phyloP scores from a whole-genome alignment of 108 stramenopile species.

The Skeletonema potamos region DNA sequence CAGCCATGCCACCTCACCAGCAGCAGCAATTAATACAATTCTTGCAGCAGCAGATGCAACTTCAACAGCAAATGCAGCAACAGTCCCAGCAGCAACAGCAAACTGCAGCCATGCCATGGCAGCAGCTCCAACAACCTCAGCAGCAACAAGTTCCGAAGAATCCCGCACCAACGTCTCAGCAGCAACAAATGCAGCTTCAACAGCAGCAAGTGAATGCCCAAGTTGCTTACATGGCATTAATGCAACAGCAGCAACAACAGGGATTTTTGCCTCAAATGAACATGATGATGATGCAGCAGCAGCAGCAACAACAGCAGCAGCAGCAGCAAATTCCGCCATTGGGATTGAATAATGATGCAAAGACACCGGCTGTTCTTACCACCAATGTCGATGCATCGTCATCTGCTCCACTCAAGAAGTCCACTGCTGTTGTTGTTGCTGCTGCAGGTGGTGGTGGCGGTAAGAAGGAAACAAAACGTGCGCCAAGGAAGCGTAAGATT shows the following conservation, averaged over 20 bases:
- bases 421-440: not conserved
- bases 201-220: not conserved
- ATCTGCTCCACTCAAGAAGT: not conserved
- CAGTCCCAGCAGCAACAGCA: conserved; percentile 8
- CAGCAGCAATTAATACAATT: conserved; percentile 27
- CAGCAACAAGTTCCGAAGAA: conserved; percentile 4
- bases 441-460: not conserved
- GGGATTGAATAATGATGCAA: not conserved
- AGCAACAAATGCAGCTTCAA: conserved; percentile 13
- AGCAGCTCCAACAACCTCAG: conserved; percentile 6
- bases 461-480: conserved; percentile 5
- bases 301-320: not conserved
- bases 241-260: conserved; percentile 2
- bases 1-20: not conserved
- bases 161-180: not conserved
- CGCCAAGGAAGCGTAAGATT: conserved; percentile 2
- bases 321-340: not conserved
- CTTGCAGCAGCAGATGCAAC: conserved; percentile 38
- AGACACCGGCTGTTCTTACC: not conserved
- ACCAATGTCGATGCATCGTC: not conserved
- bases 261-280: not conserved
- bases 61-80: conserved; percentile 10
- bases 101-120: not conserved
- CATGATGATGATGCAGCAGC: not conserved
- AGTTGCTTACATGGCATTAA: not conserved